A percentile compares a stretch with the other conserved stretches of the same genome.
phyloP scores from a whole-genome alignment of 2,329 filamentous ascomycete species.

The Claviceps pazoutovae region DNA sequence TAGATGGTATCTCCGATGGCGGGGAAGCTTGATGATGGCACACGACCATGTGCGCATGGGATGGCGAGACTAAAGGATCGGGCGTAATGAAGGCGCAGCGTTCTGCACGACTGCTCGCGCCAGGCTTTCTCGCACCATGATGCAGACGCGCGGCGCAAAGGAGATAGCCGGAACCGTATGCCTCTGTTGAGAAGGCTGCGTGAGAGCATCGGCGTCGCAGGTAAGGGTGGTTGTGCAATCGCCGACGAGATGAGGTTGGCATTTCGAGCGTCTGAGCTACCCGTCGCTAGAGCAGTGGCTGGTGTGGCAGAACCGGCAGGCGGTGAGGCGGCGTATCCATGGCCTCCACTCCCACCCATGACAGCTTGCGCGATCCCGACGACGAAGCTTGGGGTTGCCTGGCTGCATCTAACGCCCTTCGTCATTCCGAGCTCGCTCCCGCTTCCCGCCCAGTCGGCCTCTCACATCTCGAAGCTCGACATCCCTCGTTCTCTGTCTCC shows the following conservation, averaged over 20 bases:
- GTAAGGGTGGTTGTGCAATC: not conserved
- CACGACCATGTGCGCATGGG: not conserved
- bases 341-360: not conserved
- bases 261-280: not conserved
- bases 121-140: not conserved
- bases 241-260: not conserved
- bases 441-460: conserved; percentile 5
- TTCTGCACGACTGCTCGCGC: not conserved
- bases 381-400: conserved; percentile 14
- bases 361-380: conserved; percentile 6
- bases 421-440: conserved; percentile 6
- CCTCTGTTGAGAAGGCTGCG: not conserved
- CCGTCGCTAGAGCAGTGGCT: not conserved
- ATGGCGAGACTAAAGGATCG: not conserved
- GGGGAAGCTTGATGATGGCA: conserved; percentile 3
- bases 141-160: not conserved
- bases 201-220: conserved; percentile 1
- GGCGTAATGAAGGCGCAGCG: not conserved
- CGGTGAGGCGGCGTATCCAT: conserved; percentile 9
- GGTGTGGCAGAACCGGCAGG: conserved; percentile 5
- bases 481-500: not conserved
- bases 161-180: not conserved
- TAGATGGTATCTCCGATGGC: conserved; percentile 58
- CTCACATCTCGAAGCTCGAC: conserved; percentile 1
- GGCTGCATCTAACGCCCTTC: conserved; percentile 8